Base-by-base conservation (phyloP, 306 rosid genomes). In the Quercus gilva region DNA sequence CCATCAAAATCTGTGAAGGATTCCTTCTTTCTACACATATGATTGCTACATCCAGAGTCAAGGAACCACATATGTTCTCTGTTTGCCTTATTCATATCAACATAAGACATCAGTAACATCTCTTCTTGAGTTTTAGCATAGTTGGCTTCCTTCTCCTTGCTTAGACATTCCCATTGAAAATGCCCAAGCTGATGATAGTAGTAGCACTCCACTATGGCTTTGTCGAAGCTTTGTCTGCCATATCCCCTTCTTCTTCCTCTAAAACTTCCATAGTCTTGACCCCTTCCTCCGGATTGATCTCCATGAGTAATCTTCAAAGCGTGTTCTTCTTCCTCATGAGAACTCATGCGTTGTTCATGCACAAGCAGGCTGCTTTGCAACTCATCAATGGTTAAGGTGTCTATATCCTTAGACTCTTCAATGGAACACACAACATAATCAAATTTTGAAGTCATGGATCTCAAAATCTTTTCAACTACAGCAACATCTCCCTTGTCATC, bases 401-500 rank as follows among this genome's bases (percentile, higher is more conserved):
- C 7, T 33, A 33, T 33, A 33, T 33, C 2, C 41, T 33, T 33
- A 33, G 41, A 33, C 41, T 33, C 41, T 2, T 33, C 41, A 33
- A 33, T 33, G 41, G 41, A 33, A 5, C 0, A 33, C 41, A 33
- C 41, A 33, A 33, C 1, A 33, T 33, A 33, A 33, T 33, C 8
- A 5, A 33, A 33, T 0, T 76, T 76, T 2, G 73, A 28, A 15
- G 61, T 76, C 29, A 76, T 63, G 29, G 73, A 76, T 51, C 63
- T 61, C 28, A 76, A 43, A 60, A 76, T 61, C 1, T 43, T 63
- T 64, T 76, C 73, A 63, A 76, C 59, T 3, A 64, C 33, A 43
- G 0, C 21, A 23, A 28, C 19, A 64, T 65, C 26, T 23, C 49
- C 60, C 19, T 14, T 45, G 11, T 76, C 56, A 6, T 76, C 79